phyloP scores from a whole-genome alignment of 2,329 filamentous ascomycete genomes.

The Fusarium incarnatum region DNA sequence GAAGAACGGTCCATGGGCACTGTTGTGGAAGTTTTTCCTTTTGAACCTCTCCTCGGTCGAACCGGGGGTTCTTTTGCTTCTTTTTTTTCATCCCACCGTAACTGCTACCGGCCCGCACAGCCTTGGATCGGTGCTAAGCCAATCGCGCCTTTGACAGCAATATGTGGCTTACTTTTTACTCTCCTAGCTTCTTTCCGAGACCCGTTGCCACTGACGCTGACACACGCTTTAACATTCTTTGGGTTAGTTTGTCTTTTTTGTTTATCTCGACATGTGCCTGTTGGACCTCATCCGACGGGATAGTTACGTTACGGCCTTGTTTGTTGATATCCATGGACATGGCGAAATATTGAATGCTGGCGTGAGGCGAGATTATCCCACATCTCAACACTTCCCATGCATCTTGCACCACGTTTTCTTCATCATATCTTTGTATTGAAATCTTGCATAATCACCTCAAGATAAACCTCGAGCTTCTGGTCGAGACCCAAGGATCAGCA shows the following conservation, averaged over 20 bases:
- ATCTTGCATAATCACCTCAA: conserved; percentile 29
- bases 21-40: conserved; percentile 4
- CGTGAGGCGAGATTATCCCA: neutral
- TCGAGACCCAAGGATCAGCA: neutral
- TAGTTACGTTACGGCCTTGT: neutral
- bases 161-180: conserved; percentile 8
- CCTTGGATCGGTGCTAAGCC: conserved; percentile 2
- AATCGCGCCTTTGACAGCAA: neutral
- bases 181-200: neutral
- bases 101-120: conserved; percentile 20
- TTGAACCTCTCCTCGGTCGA: neutral
- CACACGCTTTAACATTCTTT: neutral
- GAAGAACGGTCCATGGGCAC: neutral
- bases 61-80: conserved; percentile 2
- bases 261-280: neutral
- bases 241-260: neutral
- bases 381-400: conserved; percentile 15
- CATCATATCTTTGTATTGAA: neutral
- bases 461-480: neutral
- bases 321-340: neutral
- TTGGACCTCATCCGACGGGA: neutral
- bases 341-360: neutral
- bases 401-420: neutral
- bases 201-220: neutral
- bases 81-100: neutral